Evolutionary conservation across 2,329 filamentous ascomycete genomes (phyloP).

Genomic region (Thermomyces lanuginosus): DNA sequence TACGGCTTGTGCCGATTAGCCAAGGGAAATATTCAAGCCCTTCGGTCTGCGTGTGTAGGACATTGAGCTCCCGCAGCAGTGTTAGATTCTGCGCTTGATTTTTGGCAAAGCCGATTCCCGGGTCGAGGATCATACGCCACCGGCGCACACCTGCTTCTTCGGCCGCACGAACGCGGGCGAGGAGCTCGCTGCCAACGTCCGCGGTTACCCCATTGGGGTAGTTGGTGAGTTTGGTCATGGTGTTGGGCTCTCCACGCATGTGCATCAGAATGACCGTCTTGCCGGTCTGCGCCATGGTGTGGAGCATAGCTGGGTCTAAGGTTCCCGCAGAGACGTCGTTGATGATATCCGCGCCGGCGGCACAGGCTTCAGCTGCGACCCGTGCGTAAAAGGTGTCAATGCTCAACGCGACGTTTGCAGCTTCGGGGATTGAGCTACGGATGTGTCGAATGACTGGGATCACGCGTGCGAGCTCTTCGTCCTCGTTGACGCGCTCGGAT

Average conservation of each 20-base stretch:
- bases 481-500: constrained; percentile 48
- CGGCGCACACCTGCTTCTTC: constrained; percentile 65
- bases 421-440: constrained; percentile 45
- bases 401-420: constrained; percentile 53
- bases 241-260: constrained; percentile 74
- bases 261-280: constrained; percentile 80
- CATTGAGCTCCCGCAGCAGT: constrained; percentile 50
- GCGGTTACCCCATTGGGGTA: constrained; percentile 55
- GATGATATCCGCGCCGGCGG: constrained; percentile 74
- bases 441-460: constrained; percentile 64
- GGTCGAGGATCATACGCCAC: constrained; percentile 91
- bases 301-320: constrained; percentile 66
- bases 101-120: constrained; percentile 90
- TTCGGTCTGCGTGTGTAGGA: constrained; percentile 34
- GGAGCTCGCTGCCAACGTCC: constrained; percentile 52
- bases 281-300: constrained; percentile 58
- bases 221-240: constrained; percentile 53
- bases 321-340: constrained; percentile 82
- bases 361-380: constrained; percentile 61
- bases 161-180: constrained; percentile 55
- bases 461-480: constrained; percentile 63
- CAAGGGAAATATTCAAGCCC: constrained; percentile 53
- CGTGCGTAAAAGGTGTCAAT: constrained; percentile 82
- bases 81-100: constrained; percentile 63
- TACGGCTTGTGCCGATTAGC: constrained; percentile 78